Base-by-base conservation (phyloP, 495 filamentous ascomycete species). In the Lepraria neglecta region DNA sequence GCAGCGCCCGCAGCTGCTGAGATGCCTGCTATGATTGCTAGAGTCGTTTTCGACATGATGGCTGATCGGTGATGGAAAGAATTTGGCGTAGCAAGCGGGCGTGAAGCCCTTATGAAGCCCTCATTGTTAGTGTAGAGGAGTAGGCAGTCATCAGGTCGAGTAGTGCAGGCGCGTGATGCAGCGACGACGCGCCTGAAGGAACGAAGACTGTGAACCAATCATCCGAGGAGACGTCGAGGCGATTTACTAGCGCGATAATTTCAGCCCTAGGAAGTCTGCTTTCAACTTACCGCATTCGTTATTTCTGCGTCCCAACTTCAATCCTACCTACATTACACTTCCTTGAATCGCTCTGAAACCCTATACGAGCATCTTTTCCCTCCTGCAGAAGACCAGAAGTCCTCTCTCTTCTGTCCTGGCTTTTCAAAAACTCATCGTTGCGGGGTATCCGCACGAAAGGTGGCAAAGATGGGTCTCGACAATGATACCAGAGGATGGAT, bases 401-500 rank as follows among this genome's bases (percentile, higher is more conserved):
- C n/a, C 2, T 10, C 33, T 27, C 15, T 33, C 15, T 42, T 6
- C 19, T 19, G 4, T 27, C 6, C n/a, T 38, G n/a, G 59, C 51
- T 35, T 47, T 4, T 24, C 5, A 27, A 45, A 47, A 11, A 10
- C 19, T 9, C 19, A 14, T 31, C 31, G 12, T 61, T 19, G 58
- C 58, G 52, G 45, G n/a, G 19, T 35, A 44, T 40, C 56, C 62
- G 58, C 63, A 78, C 78, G 75, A 70, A 27, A 66, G 56, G 61
- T 59, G 51, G 60, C 59, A 30, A 73, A 68, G 42, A 75, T 86
- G 76, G 75, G 71, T 65, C 67, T 81, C 65, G 80, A 83, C 69
- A 95, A 95, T 72, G 92, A 98, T 75, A 84, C 86, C 28, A 82
- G 90, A 65, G 94, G 95, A 61, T 98, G 94, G 94, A 86, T 97